Base-by-base conservation (phyloP, 2,329 filamentous ascomycete species). In the Ascocoryne sarcoides region DNA sequence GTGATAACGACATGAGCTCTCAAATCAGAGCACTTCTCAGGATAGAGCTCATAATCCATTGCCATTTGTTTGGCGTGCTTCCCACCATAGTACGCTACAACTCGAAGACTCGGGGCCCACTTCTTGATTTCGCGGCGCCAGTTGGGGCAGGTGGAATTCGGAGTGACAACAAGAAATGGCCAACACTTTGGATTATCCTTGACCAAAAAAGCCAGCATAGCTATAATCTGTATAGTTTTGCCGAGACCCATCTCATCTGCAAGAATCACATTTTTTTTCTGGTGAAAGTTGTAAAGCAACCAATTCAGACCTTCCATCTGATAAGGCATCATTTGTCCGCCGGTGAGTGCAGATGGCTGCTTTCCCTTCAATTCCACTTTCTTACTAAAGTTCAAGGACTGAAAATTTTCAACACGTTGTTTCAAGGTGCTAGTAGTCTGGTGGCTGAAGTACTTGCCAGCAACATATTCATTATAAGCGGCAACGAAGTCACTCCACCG, bases 171-270 rank as follows among this genome's bases (percentile, higher is more conserved):
- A 12, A 98, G 70, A 58, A 95, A 96, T 0, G 92, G 92, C 75
- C 84, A 96, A 62, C 87, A 92, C 56, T 57, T 67, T 4, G 77
- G 77, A n/a, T 63, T 63, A 37, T 80, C 73, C 45, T 82, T 71
- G 17, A 82, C 71, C 28, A 96, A 64, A 1, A 82, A 79, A 1
- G 84, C 79, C 45, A 96, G 73, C 47, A 95, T 75, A 2, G 81
- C 77, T 45, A 96, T 84, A 38, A 95, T 79, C 59, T 98, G 92
- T 21, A 98, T 86, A 0, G 92, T 98, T 66, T 98, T 98, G 21
- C 92, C 92, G 2, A 98, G 75, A 30, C 92, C 92, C 92, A 98
- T 98, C 59, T 98, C 92, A 57, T 98, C 92, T 0, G 92, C 92
- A 5, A 96, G 73, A 43, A 96, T 90, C 19, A 88, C 84, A 55